phyloP scores from a whole-genome alignment of 495 filamentous ascomycete genomes.

The Jackrogersella minutella region DNA sequence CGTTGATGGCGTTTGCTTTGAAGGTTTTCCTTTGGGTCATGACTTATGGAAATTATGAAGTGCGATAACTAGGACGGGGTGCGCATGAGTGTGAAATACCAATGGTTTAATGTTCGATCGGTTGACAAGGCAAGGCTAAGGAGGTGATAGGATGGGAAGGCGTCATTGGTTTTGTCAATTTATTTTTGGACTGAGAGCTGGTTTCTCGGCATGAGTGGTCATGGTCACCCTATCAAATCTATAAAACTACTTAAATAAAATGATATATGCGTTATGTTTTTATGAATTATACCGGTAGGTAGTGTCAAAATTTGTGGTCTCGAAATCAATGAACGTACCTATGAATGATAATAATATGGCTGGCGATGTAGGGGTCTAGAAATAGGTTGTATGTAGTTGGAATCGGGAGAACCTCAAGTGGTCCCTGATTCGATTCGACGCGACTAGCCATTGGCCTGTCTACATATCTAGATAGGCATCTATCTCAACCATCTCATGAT shows the following conservation, averaged over 20 bases:
- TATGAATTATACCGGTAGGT: neutral
- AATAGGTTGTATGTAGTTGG: neutral
- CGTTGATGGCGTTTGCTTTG: neutral
- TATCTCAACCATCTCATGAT: constrained; percentile 13
- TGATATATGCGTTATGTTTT: neutral
- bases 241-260: neutral
- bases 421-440: constrained; percentile 4
- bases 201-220: neutral
- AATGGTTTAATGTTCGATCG: neutral
- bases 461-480: too few relatives aligned
- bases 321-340: neutral
- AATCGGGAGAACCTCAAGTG: neutral
- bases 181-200: neutral
- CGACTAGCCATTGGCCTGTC: neutral
- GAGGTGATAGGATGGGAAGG: neutral
- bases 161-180: neutral
- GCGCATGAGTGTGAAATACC: neutral
- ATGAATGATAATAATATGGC: neutral
- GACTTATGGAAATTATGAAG: neutral
- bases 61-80: neutral
- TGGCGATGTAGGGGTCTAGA: neutral
- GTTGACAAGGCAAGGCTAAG: neutral
- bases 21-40: neutral
- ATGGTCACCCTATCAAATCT: neutral
- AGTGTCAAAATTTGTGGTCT: neutral